Percentiles rank a stretch among this genome's conserved stretches.
phyloP scores from a whole-genome alignment of 2,329 filamentous ascomycete genomes.

The Celoporthe dispersa region DNA sequence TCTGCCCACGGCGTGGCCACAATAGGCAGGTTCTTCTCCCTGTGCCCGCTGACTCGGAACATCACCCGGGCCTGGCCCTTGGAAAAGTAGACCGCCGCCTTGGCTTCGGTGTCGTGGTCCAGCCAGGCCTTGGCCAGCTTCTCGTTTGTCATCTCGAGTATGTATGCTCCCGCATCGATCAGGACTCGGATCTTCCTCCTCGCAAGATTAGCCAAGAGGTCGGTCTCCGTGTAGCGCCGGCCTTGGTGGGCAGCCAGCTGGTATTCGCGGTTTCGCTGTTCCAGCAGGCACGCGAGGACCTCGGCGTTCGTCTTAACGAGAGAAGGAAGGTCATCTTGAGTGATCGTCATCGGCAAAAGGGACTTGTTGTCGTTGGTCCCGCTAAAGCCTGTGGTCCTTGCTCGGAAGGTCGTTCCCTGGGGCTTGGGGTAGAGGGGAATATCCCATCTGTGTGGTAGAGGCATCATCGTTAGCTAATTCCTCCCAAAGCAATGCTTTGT shows the following conservation, averaged over 20 bases:
- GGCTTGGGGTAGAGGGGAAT: slow-evolving; percentile 52
- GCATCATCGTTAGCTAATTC: neutral
- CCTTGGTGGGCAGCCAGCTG: slow-evolving; percentile 38
- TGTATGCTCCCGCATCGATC: slow-evolving; percentile 67
- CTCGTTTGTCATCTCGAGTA: slow-evolving; percentile 64
- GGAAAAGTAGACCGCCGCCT: slow-evolving; percentile 58
- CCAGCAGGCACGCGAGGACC: slow-evolving; percentile 62
- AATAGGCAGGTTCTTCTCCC: slow-evolving; percentile 46
- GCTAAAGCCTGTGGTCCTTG: slow-evolving; percentile 65
- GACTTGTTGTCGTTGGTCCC: slow-evolving; percentile 70
- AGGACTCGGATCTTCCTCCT: slow-evolving; percentile 52
- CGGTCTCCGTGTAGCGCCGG: slow-evolving; percentile 46
- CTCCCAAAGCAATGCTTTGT: too few relatives aligned
- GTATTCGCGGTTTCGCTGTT: slow-evolving; percentile 55
- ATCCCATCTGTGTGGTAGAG: slow-evolving; percentile 65
- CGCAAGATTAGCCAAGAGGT: slow-evolving; percentile 48
- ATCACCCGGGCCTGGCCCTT: neutral
- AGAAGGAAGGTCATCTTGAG: slow-evolving; percentile 61
- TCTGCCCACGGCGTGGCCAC: slow-evolving; percentile 59
- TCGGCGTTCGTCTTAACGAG: slow-evolving; percentile 66
- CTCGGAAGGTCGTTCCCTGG: slow-evolving; percentile 36
- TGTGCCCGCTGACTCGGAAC: slow-evolving; percentile 37
- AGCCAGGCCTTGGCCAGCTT: slow-evolving; percentile 57
- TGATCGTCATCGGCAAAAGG: slow-evolving; percentile 64
- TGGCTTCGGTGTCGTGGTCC: slow-evolving; percentile 45